Percentiles rank a stretch among this genome's conserved stretches.
Evolutionary conservation across 169 alveolate species (phyloP).

Genomic region (Plasmodium ovale): DNA sequence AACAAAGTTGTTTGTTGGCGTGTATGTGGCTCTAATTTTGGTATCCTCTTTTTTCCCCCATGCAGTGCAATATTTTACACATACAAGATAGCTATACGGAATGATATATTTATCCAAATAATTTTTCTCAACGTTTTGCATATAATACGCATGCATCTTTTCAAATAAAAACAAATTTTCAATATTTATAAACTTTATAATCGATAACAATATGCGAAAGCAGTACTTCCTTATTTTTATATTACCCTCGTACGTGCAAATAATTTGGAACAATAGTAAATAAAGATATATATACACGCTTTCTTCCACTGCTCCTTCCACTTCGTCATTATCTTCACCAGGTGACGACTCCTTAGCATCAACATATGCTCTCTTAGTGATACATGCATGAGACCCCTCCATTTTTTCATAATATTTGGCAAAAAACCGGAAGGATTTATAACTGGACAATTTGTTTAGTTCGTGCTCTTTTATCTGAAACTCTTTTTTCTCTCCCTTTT

Average conservation of each 20-base stretch:
- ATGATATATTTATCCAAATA: slow-evolving; percentile 71
- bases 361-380: background rate
- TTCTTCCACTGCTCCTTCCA: slow-evolving; percentile 14
- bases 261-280: slow-evolving; percentile 69
- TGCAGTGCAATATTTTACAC: slow-evolving; percentile 32
- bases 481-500: slow-evolving; percentile 32
- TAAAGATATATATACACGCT: slow-evolving; percentile 43
- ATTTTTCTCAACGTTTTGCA: background rate
- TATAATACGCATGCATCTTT: slow-evolving; percentile 48
- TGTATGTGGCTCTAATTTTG: background rate
- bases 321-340: background rate
- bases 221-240: slow-evolving; percentile 71
- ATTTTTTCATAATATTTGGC: slow-evolving; percentile 12
- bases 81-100: slow-evolving; percentile 55
- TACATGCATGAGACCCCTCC: background rate
- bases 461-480: slow-evolving; percentile 29
- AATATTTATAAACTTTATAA: slow-evolving; percentile 44
- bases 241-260: slow-evolving; percentile 43
- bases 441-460: slow-evolving; percentile 26
- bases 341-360: background rate
- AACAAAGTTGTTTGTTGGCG: slow-evolving; percentile 11
- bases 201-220: slow-evolving; percentile 39
- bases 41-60: background rate
- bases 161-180: slow-evolving; percentile 71
- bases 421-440: slow-evolving; percentile 38